Evolutionary conservation across 768 basidiomycete species (phyloP), one percentile per base, ranked within the genome.

Genomic region (Lentinula edodes): DNA sequence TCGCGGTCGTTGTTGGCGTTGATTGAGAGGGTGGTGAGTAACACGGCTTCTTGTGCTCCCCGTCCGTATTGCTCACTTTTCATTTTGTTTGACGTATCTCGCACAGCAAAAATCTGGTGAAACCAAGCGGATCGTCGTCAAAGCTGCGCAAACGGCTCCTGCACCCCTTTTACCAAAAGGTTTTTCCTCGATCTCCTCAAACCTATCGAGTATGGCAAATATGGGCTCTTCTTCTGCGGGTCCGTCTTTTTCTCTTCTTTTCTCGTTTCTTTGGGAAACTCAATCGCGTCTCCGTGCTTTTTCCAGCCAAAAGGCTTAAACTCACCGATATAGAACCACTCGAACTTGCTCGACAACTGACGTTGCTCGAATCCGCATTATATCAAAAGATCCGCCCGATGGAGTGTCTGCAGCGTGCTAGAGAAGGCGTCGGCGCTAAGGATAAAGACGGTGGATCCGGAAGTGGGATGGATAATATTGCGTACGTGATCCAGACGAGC

Each of bases 301-400:
- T 2, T 6, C 7, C 5, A 42, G 78, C 74, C 62, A 88, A 85
- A 76, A 89, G 86, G 72, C 72, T 95, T 62, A 93, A 92, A 64
- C 76, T 98, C 10, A 74, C 85, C 20, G 96, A 98, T 68, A 83
- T 98, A 53, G 91, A 96, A 65, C 80, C 95, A 1, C 73, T 94
- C 60, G 96, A 98, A 73, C 73, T 98, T 16, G 96, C 95, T 0
- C 83, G 96, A 34, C 96, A 98, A 71, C 75, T 98, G 63, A 98
- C 96, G 0, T 87, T 97, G 62, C 80, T 95, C 78, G 96, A 98
- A 73, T 90, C 89, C 65, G 78, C 82, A 52, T 75, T 95, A 45
- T 98, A 93, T 75, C 88, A 90, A 73, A 87, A 84, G 71, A 96
- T 98, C 66, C 86, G 86, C 39, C 89, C 93, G 0, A 88, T 89